Percentiles rank a stretch among this genome's conserved stretches.
Conservation (phyloP, 2,329 filamentous ascomycete genomes). For the Coniosporium tulheliwenetii region DNA sequence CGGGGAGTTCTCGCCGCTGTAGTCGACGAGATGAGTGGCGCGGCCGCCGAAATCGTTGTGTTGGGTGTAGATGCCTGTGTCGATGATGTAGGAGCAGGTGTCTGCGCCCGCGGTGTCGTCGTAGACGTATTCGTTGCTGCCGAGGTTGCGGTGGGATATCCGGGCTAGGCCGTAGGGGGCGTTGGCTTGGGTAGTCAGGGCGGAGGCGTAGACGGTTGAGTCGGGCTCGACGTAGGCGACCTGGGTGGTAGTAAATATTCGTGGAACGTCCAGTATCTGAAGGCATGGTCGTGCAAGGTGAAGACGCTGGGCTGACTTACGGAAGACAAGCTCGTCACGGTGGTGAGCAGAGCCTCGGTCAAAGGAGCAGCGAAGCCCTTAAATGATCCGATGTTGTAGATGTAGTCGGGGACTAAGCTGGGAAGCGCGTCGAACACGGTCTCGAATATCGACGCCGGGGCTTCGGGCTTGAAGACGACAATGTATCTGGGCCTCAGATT, state of each 20-base stretch:
- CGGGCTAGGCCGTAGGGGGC: constrained; percentile 26
- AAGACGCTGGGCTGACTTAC: neutral
- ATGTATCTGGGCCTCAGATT: too few species aligned
- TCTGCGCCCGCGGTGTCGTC: constrained; percentile 19
- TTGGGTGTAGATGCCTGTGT: constrained; percentile 10
- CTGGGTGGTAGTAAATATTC: constrained; percentile 4
- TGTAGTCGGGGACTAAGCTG: too few species aligned
- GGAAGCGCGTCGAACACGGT: too few species aligned
- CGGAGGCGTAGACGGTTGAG: constrained; percentile 17
- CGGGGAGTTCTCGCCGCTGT: constrained; percentile 17
- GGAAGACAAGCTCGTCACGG: constrained; percentile 8
- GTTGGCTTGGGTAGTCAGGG: constrained; percentile 20
- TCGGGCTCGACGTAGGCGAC: constrained; percentile 25
- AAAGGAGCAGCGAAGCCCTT: constrained; percentile 23
- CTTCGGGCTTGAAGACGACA: too few species aligned
- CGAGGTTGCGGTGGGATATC: constrained; percentile 18
- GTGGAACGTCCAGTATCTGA: neutral
- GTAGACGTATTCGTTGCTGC: constrained; percentile 20
- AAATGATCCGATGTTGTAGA: constrained; percentile 20
- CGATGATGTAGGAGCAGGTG: constrained; percentile 11
- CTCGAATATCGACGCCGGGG: too few species aligned
- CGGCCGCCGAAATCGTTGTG: constrained; percentile 19
- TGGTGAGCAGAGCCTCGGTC: constrained; percentile 12
- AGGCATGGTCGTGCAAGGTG: neutral
- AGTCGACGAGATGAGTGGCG: constrained; percentile 6